A percentile compares a stretch with the other conserved stretches of the same genome.
phyloP scores from a whole-genome alignment of 352 stramenopile species.

The Peronospora destructor region DNA sequence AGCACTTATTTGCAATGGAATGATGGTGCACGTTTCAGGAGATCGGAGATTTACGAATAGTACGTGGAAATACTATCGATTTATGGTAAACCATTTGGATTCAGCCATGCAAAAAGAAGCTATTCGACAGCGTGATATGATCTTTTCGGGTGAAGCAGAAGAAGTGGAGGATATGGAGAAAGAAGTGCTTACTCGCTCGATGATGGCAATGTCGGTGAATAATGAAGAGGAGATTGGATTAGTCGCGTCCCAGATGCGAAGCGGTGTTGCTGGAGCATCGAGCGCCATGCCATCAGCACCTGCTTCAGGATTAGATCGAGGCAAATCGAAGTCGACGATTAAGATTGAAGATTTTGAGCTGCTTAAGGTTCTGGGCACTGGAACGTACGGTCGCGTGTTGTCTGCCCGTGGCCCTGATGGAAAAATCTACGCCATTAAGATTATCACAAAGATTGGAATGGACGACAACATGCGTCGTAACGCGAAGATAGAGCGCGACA shows the following conservation, averaged over 20 bases:
- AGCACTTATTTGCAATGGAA: constrained; percentile 55
- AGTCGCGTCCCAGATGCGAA: constrained; percentile 20
- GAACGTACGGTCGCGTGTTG: constrained; percentile 79
- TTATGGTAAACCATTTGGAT: constrained; percentile 77
- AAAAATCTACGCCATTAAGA: constrained; percentile 83
- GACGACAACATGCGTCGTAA: constrained; percentile 75
- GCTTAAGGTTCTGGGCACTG: constrained; percentile 76
- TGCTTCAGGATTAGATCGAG: constrained; percentile 30
- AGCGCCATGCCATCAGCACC: constrained; percentile 9
- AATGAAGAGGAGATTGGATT: constrained; percentile 54
- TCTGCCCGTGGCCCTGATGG: constrained; percentile 60
- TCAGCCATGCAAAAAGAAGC: constrained; percentile 36
- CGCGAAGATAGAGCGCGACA: constrained; percentile 90
- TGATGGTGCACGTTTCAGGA: constrained; percentile 70
- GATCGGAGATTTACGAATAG: constrained; percentile 70
- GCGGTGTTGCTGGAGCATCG: constrained; percentile 14
- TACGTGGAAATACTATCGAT: constrained; percentile 86
- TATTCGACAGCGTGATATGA: constrained; percentile 48
- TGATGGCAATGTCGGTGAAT: constrained; percentile 49
- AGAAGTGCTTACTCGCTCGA: constrained; percentile 48
- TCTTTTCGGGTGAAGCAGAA: constrained; percentile 68
- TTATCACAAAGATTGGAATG: constrained; percentile 87
- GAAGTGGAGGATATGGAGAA: constrained; percentile 69
- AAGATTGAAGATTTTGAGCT: constrained; percentile 86
- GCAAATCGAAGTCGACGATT: constrained; percentile 72